Percentiles rank a stretch among this genome's conserved stretches.
phyloP scores from a whole-genome alignment of 2,329 filamentous ascomycete genomes.

The Dactylellina cionopaga region DNA sequence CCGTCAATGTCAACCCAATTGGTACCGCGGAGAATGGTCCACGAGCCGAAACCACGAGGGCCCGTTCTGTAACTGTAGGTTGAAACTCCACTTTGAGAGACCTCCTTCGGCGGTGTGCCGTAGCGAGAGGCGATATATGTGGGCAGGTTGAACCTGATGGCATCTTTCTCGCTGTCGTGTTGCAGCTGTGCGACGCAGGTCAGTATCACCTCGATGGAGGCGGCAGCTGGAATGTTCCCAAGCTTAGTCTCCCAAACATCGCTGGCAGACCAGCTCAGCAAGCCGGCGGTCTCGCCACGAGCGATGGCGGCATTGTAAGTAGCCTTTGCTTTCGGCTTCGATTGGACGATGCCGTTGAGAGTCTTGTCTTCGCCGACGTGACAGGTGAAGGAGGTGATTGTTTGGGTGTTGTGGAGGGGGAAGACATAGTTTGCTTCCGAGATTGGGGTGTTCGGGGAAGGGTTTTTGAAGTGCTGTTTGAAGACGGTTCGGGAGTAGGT shows the following conservation, averaged over 20 bases:
- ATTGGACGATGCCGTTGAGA: conserved; percentile 73
- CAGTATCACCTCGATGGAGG: conserved; percentile 67
- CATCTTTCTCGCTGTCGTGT: conserved; percentile 75
- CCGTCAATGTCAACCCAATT: conserved; percentile 57
- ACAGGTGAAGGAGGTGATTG: conserved; percentile 74
- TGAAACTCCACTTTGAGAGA: conserved; percentile 54
- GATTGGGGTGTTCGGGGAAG: conserved; percentile 63
- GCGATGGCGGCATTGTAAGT: conserved; percentile 70
- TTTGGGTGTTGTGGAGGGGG: conserved; percentile 77
- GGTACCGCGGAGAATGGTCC: neutral
- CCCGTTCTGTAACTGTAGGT: conserved; percentile 34
- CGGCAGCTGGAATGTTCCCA: conserved; percentile 72
- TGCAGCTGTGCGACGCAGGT: conserved; percentile 76
- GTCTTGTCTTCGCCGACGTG: conserved; percentile 68
- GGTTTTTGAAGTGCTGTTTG: conserved; percentile 72
- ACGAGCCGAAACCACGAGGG: conserved; percentile 27
- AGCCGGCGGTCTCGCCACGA: conserved; percentile 70
- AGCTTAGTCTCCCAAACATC: conserved; percentile 76
- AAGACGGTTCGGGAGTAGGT: conserved; percentile 62
- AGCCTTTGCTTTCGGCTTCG: conserved; percentile 70
- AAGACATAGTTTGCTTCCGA: conserved; percentile 73
- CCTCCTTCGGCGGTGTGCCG: conserved; percentile 63
- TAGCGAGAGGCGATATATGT: conserved; percentile 75
- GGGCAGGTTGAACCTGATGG: conserved; percentile 75
- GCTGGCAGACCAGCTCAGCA: conserved; percentile 71